Base-by-base conservation (phyloP, 75 land plant genomes). In the Cryptomeria japonica region DNA sequence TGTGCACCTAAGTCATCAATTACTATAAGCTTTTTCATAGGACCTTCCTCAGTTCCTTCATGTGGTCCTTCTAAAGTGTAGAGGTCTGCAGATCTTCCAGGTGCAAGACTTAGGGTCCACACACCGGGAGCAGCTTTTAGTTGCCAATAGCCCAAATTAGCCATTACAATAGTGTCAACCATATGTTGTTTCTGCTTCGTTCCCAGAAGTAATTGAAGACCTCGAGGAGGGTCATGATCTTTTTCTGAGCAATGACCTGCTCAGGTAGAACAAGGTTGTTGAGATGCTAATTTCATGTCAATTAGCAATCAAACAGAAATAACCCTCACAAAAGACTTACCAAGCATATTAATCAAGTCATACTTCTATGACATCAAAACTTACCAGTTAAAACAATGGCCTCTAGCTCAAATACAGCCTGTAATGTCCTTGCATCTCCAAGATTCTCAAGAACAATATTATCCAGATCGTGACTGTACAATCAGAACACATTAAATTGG, bases 151-250 rank as follows among this genome's bases (percentile, higher is more conserved):
- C 99, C 99, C 61, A 98, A 90, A 90, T 98, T 98, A 75, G 99
- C 99, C 99, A 98, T 98, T 42, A 98, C 99, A 85, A 97, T 91
- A 32, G 99, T 98, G 86, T 98, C 99, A 61, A 98, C 99, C 92
- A 98, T 88, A 86, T 96, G 99, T 46, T 99, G 97, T 32, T 86
- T 88, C 88, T 64, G 89, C 83, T 96, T 98, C 0, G 95, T 95
- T 53, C 99, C 99, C 58, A 98, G 94, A 86, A 98, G 93, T 19
- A 98, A 87, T 88, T 98, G 99, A 86, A 98, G 99, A 28, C 99
- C 99, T 44, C 96, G 92, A 11, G 99, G 99, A 77, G 99, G 97
- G 2, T 97, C 99, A 78, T 92, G 95, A 80, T 90, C 94, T 84
- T 93, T 93, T 86, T 98, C 99, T 25, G 91, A 91, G 90, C 99